phyloP scores from a whole-genome alignment of 441 rosid species.

The Corymbia citriodora region DNA sequence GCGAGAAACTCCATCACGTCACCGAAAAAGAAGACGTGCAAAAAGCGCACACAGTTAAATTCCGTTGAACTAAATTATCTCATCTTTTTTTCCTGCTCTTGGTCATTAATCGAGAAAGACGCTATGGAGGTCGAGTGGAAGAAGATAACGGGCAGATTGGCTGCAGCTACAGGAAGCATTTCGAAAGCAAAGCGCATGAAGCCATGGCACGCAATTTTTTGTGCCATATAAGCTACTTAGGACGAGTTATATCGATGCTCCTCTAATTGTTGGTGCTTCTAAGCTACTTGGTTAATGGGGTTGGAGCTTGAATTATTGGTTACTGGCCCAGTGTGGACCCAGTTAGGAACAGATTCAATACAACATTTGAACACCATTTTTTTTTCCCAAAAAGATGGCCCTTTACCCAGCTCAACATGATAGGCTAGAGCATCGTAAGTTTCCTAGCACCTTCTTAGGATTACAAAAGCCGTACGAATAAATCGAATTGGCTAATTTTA shows the following conservation, averaged over 20 bases:
- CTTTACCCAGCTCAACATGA: no score
- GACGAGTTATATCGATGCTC: background rate
- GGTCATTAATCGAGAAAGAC: no score
- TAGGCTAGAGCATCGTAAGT: rapidly evolving
- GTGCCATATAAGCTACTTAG: no score
- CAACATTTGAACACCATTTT: no score
- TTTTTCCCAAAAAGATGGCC: no score
- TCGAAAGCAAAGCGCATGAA: rapidly evolving
- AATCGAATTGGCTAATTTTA: no score
- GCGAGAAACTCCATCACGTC: background rate
- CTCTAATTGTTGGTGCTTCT: background rate
- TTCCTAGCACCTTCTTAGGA: background rate
- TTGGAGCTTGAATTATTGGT: background rate
- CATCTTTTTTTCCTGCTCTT: no score
- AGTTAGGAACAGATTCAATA: no score
- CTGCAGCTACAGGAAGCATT: background rate
- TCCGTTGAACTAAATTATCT: no score
- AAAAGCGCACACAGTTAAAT: background rate
- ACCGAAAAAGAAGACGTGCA: no score
- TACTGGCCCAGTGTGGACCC: background rate
- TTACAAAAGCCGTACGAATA: background rate
- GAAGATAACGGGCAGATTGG: background rate
- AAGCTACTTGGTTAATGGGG: background rate
- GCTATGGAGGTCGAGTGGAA: background rate
- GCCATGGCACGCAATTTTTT: background rate